A percentile compares a stretch with the other conserved stretches of the same genome.
phyloP scores from a whole-genome alignment of 176 grass and related monocot genomes.

The Oryza longistaminata region DNA sequence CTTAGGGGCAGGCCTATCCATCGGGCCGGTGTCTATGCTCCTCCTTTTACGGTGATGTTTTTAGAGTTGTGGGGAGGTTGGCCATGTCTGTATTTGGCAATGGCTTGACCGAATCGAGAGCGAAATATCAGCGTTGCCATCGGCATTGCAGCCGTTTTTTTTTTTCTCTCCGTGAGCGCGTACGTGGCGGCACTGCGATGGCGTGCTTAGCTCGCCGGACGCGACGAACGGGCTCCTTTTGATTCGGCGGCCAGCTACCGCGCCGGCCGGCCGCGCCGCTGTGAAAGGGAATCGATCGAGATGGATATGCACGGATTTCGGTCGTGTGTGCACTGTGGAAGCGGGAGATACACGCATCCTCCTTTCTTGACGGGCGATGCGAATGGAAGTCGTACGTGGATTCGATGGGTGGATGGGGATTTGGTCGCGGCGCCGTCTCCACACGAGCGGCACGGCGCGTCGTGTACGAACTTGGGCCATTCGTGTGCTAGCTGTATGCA shows the following conservation, averaged over 20 bases:
- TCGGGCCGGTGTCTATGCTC: background rate
- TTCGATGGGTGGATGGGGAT: background rate
- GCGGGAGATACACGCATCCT: constrained; percentile 21
- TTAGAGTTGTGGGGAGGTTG: background rate
- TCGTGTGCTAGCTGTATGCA: background rate
- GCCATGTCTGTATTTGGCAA: background rate
- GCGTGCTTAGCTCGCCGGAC: background rate
- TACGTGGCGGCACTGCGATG: background rate
- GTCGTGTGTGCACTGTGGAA: background rate
- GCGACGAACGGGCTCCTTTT: background rate
- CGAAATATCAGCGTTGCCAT: constrained; percentile 16
- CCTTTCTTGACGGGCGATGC: background rate
- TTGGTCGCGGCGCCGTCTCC: background rate
- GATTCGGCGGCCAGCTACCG: background rate
- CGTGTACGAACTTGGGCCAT: constrained; percentile 25
- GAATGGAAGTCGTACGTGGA: background rate
- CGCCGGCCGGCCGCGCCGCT: background rate
- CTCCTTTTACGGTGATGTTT: constrained; percentile 5
- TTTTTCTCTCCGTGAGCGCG: background rate
- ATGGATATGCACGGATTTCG: background rate
- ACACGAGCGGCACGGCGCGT: background rate
- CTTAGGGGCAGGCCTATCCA: background rate
- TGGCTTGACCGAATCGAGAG: background rate
- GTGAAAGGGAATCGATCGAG: background rate
- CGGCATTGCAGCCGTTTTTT: too few relatives aligned